Evolutionary conservation across 1,284 basidiomycete species (phyloP), one percentile per base, ranked within the genome.

Genomic region (Ganoderma multipileum): DNA sequence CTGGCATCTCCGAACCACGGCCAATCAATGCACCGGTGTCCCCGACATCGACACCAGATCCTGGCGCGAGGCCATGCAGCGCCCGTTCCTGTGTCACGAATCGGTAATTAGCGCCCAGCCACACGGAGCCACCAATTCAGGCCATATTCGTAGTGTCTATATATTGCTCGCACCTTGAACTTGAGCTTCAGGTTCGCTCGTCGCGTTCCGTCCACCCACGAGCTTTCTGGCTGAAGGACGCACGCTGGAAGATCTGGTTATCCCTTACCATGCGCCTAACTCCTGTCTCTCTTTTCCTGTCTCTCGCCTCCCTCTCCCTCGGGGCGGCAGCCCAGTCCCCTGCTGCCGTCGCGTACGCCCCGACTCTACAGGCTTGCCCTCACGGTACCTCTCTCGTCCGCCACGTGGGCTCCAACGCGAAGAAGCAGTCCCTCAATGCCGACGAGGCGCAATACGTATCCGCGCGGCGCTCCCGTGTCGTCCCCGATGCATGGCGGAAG

Each of bases 401-500:
- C 38, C 59, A 73, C 7, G 71, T 73, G 3, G 74, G 74, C 6
- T 57, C 70, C 18, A 60, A 68, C 23, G 44, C 70, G 3, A 72
- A 72, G 3, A 33, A 63, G 18, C 78, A 77, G 50, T 63, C 71
- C 8, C 74, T 81, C 42, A 76, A 74, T 61, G n/a, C 57, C 1
- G 68, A 65, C 4, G 79, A 81, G 63, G 14, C 41, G 11, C 62
- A 52, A 7, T 81, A 79, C 70, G 65, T 80, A 50, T 47, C 71
- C 3, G 61, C 54, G 3, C 73, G 77, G n/a, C 60, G 66, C 41
- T 36, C 68, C 1, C 44, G 65, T 8, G 73, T 80, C 11, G 71
- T 79, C 14, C 77, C 79, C 0, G 47, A 57, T 11, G 79, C 79
- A 8, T 81, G 79, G 79, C 55, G 52, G 14, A 26, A 67, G 12